phyloP scores from a whole-genome alignment of 306 rosid genomes.

The Cicer pinnatifidum region DNA sequence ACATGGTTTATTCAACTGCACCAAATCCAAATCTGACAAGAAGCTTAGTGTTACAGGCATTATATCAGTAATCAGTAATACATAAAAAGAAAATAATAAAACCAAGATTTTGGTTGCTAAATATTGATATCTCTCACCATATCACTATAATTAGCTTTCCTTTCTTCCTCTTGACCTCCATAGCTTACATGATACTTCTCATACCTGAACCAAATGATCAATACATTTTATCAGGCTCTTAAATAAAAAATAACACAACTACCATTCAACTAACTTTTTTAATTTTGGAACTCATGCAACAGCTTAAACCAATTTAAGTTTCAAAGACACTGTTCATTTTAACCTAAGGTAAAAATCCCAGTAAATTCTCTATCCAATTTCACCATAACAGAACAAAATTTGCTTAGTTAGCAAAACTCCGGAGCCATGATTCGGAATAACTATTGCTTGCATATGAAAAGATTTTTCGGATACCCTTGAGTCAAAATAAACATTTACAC shows the following conservation, averaged over 20 bases:
- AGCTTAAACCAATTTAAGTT: not conserved
- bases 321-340: not conserved
- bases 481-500: too few species aligned
- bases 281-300: not conserved
- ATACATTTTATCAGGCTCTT: constrained; percentile 18
- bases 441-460: constrained; percentile 11
- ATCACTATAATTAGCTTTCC: constrained; percentile 83
- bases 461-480: too few species aligned
- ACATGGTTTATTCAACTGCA: not conserved
- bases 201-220: constrained; percentile 65
- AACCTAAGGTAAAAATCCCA: constrained; percentile 18
- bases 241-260: not conserved
- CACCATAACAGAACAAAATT: not conserved
- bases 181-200: constrained; percentile 88
- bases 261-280: not conserved
- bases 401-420: not conserved
- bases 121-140: constrained; percentile 68
- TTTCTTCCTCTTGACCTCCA: constrained; percentile 85
- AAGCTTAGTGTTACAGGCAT: constrained; percentile 1
- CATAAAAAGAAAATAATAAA: not conserved
- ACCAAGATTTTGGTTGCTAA: not conserved
- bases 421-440: too few species aligned
- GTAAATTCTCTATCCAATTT: not conserved
- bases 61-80: not conserved
- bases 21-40: constrained; percentile 4